phyloP scores from a whole-genome alignment of 1,139 yeast genomes.

The Suhomyces wounanorum region DNA sequence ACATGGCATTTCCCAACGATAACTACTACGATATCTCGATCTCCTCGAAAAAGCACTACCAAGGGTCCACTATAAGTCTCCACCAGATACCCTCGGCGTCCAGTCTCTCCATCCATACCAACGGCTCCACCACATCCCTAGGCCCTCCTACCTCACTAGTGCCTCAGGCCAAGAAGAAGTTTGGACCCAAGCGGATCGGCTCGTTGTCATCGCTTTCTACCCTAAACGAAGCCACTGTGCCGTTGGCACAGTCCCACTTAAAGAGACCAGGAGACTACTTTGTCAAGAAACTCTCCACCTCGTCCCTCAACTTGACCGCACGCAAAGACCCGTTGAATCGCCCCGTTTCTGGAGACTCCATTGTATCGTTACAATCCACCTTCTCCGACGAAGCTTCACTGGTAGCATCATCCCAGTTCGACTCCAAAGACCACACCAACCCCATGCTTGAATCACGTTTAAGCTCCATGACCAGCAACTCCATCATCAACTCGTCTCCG shows the following conservation, averaged over 20 bases:
- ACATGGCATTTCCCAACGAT: conserved; percentile 24
- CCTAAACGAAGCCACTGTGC: conserved; percentile 19
- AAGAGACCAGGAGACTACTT: conserved; percentile 50
- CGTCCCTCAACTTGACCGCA: conserved; percentile 11
- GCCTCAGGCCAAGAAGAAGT: conserved; percentile 9
- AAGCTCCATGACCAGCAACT: conserved; percentile 41
- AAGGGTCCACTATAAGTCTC: conserved; percentile 4
- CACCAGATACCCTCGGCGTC: conserved; percentile 9
- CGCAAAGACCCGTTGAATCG: conserved; percentile 15
- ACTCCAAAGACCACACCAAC: conserved; percentile 13
- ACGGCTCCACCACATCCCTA: conserved; percentile 9
- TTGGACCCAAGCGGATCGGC: conserved; percentile 30
- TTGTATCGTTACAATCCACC: conserved; percentile 36
- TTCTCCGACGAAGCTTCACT: conserved; percentile 40
- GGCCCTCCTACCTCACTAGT: conserved; percentile 6
- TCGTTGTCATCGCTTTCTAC: conserved; percentile 29
- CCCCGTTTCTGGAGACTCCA: conserved; percentile 42
- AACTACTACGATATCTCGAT: conserved; percentile 36
- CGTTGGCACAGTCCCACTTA: conserved; percentile 8
- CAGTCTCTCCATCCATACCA: conserved; percentile 10
- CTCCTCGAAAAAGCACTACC: conserved; percentile 4
- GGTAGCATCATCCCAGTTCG: conserved; percentile 40
- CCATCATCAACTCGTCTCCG: conserved; percentile 26
- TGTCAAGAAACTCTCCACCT: conserved; percentile 32
- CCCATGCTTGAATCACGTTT: conserved; percentile 35